Conservation (phyloP, 1,284 basidiomycete genomes). For the Neonothopanus nambi region DNA sequence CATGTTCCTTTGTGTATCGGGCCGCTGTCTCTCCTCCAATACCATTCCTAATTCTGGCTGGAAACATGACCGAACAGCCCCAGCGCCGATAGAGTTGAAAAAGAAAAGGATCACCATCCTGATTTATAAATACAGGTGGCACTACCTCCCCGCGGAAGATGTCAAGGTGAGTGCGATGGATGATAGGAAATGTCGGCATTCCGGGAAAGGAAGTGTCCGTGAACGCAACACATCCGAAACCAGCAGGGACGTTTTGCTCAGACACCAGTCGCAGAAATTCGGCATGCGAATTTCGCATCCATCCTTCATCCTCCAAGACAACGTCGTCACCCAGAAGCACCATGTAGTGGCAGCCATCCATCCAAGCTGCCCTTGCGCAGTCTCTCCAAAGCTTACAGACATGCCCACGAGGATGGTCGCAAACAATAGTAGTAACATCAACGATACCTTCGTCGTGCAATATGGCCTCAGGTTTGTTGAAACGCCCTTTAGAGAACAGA, state of each 20-base stretch:
- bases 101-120: conserved; percentile 59
- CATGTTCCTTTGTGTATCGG: conserved; percentile 47
- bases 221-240: conserved; percentile 60
- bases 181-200: conserved; percentile 61
- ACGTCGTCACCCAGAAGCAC: conserved; percentile 61
- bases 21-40: conserved; percentile 48
- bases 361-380: conserved; percentile 47
- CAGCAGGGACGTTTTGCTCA: conserved; percentile 34
- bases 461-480: conserved; percentile 38
- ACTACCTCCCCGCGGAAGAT: conserved; percentile 53
- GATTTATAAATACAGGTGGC: conserved; percentile 55
- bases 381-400: conserved; percentile 57
- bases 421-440: conserved; percentile 37
- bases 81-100: conserved; percentile 62
- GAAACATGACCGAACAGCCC: conserved; percentile 49
- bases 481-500: conserved; percentile 25
- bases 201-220: conserved; percentile 56
- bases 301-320: conserved; percentile 46
- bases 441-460: conserved; percentile 37
- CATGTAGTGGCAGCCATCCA: conserved; percentile 51
- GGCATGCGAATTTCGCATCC: conserved; percentile 45
- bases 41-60: conserved; percentile 40
- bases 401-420: conserved; percentile 42
- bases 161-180: conserved; percentile 55
- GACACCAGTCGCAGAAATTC: conserved; percentile 39